Evolutionary conservation across 169 alveolate species (phyloP).

Genomic region (Cryptosporidium felis): DNA sequence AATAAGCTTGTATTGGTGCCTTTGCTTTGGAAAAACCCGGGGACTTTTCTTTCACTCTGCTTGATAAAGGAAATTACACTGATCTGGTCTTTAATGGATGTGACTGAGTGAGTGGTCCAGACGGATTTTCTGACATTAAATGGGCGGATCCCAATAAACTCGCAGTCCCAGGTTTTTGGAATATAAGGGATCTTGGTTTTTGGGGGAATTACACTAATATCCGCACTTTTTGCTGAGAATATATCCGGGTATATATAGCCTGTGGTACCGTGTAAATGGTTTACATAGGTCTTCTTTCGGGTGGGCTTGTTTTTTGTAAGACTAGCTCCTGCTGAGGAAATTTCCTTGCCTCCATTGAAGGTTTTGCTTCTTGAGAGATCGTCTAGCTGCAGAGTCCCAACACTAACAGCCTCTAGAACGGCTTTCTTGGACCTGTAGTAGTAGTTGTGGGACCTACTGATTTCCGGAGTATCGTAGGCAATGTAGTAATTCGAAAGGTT

Average conservation of each 20-base stretch:
- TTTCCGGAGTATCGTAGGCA: conserved; percentile 68
- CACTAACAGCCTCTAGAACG: conserved; percentile 25
- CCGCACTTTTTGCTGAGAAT: conserved; percentile 70
- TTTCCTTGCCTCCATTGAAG: background rate
- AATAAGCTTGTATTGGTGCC: background rate
- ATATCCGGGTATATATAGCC: conserved; percentile 49
- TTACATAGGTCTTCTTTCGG: conserved; percentile 13
- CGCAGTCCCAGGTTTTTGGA: conserved; percentile 67
- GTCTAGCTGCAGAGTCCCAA: background rate
- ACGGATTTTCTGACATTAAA: conserved; percentile 53
- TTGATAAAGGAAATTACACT: conserved; percentile 41
- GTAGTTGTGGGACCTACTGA: conserved; percentile 39
- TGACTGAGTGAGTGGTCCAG: conserved; percentile 69
- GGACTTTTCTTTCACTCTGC: background rate
- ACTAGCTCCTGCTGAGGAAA: background rate
- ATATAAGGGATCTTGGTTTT: conserved; percentile 60
- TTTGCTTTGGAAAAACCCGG: background rate
- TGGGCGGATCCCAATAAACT: conserved; percentile 58
- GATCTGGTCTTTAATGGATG: conserved; percentile 49
- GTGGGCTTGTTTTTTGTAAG: background rate
- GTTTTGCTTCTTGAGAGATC: background rate
- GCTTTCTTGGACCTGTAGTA: conserved; percentile 63
- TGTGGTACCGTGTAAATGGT: conserved; percentile 6
- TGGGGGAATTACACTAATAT: conserved; percentile 63
- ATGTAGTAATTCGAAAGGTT: conserved; percentile 46